These are phyloP conservation scores for Nakaseomyces glabratus DNA, from an alignment of 1,139 yeast genomes.

Conservation along the genomic window DNA sequence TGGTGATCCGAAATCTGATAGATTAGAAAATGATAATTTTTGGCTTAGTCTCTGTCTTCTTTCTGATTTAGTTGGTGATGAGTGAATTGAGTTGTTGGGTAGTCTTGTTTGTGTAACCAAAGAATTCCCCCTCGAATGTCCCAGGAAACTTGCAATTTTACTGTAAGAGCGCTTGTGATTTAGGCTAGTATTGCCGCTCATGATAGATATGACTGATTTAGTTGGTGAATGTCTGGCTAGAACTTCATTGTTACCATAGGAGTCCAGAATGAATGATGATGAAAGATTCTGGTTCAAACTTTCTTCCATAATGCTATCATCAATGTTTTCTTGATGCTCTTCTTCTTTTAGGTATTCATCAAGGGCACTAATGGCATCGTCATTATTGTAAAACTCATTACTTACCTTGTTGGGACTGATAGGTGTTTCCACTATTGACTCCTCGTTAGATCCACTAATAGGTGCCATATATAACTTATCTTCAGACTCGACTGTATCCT, in stretches of 20 bases:
- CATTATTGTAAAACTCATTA: too few species aligned
- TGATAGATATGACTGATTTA: conserved; percentile 26
- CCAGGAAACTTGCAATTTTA: conserved; percentile 11
- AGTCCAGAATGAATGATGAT: conserved; percentile 12
- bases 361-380: conserved; percentile 25
- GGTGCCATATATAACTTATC: too few species aligned
- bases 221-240: conserved; percentile 28
- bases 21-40: conserved; percentile 27
- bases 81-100: conserved; percentile 15
- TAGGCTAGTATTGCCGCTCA: conserved; percentile 19
- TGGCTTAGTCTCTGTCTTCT: conserved; percentile 25
- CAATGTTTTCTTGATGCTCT: conserved; percentile 13
- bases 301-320: conserved; percentile 14
- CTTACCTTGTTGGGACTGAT: too few species aligned
- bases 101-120: conserved; percentile 13
- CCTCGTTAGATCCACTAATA: too few species aligned
- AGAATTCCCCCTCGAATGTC: conserved; percentile 16
- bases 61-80: conserved; percentile 27
- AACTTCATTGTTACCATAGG: conserved; percentile 11
- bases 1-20: conserved; percentile 16
- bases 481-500: neutral
- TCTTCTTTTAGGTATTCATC: conserved; percentile 22
- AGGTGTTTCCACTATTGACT: too few species aligned
- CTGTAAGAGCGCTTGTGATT: conserved; percentile 17
- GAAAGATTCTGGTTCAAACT: conserved; percentile 22